These are phyloP conservation scores for Fusarium coffeatum DNA, from an alignment of 2,329 filamentous ascomycete species.

Conservation along the genomic window DNA sequence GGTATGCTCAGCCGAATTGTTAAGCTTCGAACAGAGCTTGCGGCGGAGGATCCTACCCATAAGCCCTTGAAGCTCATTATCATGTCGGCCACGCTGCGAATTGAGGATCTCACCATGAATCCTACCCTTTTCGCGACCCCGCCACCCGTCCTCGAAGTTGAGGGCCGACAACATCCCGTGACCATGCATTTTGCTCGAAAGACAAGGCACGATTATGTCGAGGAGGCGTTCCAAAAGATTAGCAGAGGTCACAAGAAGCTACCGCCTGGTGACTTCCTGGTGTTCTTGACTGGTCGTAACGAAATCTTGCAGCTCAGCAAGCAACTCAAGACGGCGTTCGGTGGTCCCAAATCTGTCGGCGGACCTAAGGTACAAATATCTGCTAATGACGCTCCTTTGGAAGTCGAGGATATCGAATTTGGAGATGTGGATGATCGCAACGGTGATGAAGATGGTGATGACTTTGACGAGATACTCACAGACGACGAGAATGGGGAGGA, in stretches of 20 bases:
- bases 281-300: constrained; percentile 93
- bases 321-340: constrained; percentile 75
- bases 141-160: constrained; percentile 87
- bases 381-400: constrained; percentile 80
- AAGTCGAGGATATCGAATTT: constrained; percentile 89
- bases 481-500: constrained; percentile 68
- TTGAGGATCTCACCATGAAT: constrained; percentile 92
- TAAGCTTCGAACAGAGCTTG: constrained; percentile 81
- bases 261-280: constrained; percentile 88
- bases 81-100: constrained; percentile 95
- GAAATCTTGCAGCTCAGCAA: constrained; percentile 90
- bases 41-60: constrained; percentile 74
- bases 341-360: constrained; percentile 65
- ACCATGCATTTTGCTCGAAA: constrained; percentile 87
- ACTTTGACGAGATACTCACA: constrained; percentile 69
- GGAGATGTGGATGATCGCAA: constrained; percentile 74
- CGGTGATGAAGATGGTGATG: constrained; percentile 68
- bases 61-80: constrained; percentile 92
- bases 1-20: constrained; percentile 96
- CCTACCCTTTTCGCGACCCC: constrained; percentile 78
- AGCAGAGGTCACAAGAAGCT: constrained; percentile 88
- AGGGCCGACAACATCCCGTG: constrained; percentile 92
- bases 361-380: constrained; percentile 79
- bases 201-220: constrained; percentile 88
- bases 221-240: constrained; percentile 90